These are phyloP conservation scores for Tetrapisispora namnaoensis DNA, from an alignment of 805 yeast species.

Conservation along the genomic window DNA sequence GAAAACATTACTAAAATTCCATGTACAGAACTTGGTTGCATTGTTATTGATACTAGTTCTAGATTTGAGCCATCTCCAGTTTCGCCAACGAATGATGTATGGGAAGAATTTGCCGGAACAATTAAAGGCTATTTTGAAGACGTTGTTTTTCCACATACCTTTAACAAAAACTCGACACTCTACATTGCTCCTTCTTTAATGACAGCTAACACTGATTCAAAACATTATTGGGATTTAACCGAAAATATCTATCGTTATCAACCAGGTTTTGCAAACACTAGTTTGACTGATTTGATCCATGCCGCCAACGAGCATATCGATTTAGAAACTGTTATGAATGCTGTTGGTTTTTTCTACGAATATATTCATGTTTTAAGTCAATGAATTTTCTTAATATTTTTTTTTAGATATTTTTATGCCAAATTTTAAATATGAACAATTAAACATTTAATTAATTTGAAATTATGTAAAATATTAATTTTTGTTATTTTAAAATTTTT, in stretches of 20 bases:
- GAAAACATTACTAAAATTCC: conserved; percentile 11
- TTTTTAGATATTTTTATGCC: no score
- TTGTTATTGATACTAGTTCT: conserved; percentile 16
- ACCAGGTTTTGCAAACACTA: conserved; percentile 21
- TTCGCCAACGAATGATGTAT: conserved; percentile 30
- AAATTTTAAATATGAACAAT: no score
- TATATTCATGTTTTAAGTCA: conserved; percentile 10
- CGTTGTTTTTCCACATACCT: conserved; percentile 26
- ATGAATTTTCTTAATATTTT: no score
- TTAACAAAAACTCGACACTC: conserved; percentile 6
- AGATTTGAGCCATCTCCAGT: conserved; percentile 33
- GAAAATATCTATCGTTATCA: conserved; percentile 43
- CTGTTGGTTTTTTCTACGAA: conserved; percentile 15
- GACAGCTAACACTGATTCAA: conserved; percentile 56
- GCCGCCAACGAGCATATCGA: conserved; percentile 17
- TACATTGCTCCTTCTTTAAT: conserved; percentile 41
- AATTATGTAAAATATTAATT: no score
- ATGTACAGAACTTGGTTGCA: conserved; percentile 25
- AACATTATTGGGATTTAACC: conserved; percentile 47
- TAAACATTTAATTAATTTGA: no score
- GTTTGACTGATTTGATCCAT: conserved; percentile 14
- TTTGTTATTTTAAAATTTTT: no score
- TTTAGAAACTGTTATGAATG: conserved; percentile 15
- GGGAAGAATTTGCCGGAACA: conserved; percentile 41
- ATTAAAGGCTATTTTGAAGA: conserved; percentile 48